Base-by-base conservation (phyloP, 306 rosid species). In the Glycine tomentella region DNA sequence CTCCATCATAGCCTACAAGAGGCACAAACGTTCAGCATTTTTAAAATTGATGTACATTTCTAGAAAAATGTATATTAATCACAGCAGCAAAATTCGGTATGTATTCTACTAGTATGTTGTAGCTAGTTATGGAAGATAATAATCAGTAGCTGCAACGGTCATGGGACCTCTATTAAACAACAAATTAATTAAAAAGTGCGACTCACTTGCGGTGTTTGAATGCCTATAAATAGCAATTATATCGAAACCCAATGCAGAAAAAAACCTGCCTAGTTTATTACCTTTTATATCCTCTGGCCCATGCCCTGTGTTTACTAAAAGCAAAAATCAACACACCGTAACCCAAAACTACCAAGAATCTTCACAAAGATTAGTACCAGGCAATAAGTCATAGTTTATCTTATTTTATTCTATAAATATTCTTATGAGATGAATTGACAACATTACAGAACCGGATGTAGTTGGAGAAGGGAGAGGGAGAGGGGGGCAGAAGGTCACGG, bases 1-100 rank as follows among this genome's bases (percentile, higher is more conserved):
- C 83, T 90, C 93, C 89, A 91, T 90, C 95, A 91, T 91, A 79
- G 97, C 90, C 97, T 93, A 72, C 46, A 76, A 73, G 31, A 46
- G 65, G 61, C 17, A 78, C 58, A 78, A 7, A 12, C 14, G 14
- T 25, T 83, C 59, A 87, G 88, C 75, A 83, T 65, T n/a, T 12
- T 66, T 66, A 16, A 67, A 15, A 44, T 67, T 42, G 73, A 20
- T 3, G 15, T 49, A 16, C 2, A 67, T 67, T 16, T 67, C 73
- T 67, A 67, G 36, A 67, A 67, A 67, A 42, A 16, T 44, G 8
- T 42, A 67, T 8, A 44, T 67, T 67, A 44, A 67, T 67, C 53
- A 9, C 15, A 16, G 73, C 73, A 44, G 9, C 73, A 42, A 14
- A 67, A 44, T 67, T 44, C 42, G 73, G 73, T 67, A 15, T 8